Evolutionary conservation across 1,139 yeast genomes (phyloP), one percentile per base, ranked within the genome.

Genomic region (Yamadazyma triangularis): DNA sequence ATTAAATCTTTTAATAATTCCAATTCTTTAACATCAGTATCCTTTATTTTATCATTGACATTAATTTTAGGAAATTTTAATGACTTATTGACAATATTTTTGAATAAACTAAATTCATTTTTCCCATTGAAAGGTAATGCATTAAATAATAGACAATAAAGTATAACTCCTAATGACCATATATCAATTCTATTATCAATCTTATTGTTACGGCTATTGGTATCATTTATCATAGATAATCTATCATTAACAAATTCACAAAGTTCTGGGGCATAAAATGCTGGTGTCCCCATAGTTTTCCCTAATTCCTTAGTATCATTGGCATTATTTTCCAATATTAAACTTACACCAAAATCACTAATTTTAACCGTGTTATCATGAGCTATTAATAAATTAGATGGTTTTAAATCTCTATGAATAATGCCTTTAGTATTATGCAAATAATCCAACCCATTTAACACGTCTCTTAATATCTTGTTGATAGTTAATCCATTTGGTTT

Each of bases 341-440:
- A 60, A 45, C 87, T 78, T 14, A 85, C 78, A 1, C 94, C 95
- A 50, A 84, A 85, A 50, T 84, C 95, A 3, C 85, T 73, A 34
- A 84, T 70, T 47, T 84, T 84, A 36, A 85, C 77, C 39, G 71
- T 74, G 12, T 84, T 82, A 28, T 69, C 64, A 36, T 64, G 60
- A 45, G 76, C 75, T 18, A 84, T 73, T 22, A 84, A 61, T 37
- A 84, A 69, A 52, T 89, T 89, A 8, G 93, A 82, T 0, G 96
- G 96, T 52, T 89, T 89, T 41, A 89, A 83, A 51, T 89, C 96
- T 40, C 97, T 71, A 54, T 91, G 98, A 35, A 91, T 84, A 47
- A 91, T 89, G 38, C 87, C 77, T 51, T 88, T 94, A 32, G 75
- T 70, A 30, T 82, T 76, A 55, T 88, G 89, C 25, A 91, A 64